These are phyloP conservation scores for Huntiella omanensis DNA, from an alignment of 2,329 filamentous ascomycete species.

Conservation along the genomic window DNA sequence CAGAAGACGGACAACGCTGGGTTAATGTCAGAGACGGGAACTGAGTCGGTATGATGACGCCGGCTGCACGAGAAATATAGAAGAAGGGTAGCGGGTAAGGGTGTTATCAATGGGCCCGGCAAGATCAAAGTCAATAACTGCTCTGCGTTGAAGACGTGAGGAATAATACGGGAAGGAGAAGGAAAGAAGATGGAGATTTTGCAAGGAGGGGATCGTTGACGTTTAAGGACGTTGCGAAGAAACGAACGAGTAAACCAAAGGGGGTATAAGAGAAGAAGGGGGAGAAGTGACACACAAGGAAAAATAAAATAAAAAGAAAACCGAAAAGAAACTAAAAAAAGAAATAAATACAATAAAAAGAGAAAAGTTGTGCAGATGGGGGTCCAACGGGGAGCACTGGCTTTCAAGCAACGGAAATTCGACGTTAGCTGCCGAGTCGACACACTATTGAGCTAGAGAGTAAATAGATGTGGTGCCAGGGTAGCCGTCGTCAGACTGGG, in stretches of 20 bases:
- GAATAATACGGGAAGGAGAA: not conserved
- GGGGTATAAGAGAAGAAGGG: constrained; percentile 1
- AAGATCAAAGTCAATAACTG: not conserved
- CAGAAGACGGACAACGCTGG: not conserved
- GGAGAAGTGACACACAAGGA: not conserved
- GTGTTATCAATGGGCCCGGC: not conserved
- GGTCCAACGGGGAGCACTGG: not conserved
- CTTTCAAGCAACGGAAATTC: constrained; percentile 2
- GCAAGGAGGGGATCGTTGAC: not conserved
- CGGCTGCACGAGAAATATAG: constrained; percentile 1
- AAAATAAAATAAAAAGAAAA: not conserved
- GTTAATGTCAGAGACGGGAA: no score
- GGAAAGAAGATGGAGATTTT: not conserved
- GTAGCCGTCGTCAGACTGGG: no score
- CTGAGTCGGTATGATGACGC: not conserved
- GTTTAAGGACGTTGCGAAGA: not conserved
- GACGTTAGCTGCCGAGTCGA: no score
- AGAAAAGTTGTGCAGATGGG: not conserved
- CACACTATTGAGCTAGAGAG: no score
- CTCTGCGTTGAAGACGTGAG: not conserved
- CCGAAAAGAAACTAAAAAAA: not conserved
- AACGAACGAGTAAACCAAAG: constrained; percentile 3
- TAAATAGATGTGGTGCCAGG: no score
- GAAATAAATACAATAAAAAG: not conserved
- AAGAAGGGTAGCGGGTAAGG: not conserved